These are phyloP conservation scores for Diplocarpon rosae DNA, from an alignment of 2,329 filamentous ascomycete species.

Conservation along the genomic window DNA sequence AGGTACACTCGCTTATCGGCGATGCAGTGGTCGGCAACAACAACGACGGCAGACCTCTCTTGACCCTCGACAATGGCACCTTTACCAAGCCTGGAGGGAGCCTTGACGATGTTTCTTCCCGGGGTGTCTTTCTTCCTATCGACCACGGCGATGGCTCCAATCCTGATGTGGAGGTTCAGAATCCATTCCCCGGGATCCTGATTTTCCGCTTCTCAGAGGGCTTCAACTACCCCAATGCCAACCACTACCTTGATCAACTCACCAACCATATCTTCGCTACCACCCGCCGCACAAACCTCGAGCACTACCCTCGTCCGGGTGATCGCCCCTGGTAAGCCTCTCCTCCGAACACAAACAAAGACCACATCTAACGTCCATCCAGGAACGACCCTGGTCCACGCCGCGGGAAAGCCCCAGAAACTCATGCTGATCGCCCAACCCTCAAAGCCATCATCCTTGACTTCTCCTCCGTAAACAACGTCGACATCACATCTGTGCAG, in stretches of 20 bases:
- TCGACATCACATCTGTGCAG: constrained; percentile 88
- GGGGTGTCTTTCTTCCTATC: constrained; percentile 80
- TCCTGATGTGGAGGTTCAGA: constrained; percentile 65
- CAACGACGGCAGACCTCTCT: constrained; percentile 37
- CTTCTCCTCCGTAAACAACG: constrained; percentile 86
- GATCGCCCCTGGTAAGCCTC: constrained; percentile 67
- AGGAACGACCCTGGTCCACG: constrained; percentile 72
- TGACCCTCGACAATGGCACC: constrained; percentile 42
- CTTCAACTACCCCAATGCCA: constrained; percentile 93
- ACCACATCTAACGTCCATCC: neutral
- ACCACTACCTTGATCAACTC: constrained; percentile 75
- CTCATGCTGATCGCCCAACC: constrained; percentile 47
- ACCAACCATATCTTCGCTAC: constrained; percentile 54
- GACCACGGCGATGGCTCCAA: constrained; percentile 86
- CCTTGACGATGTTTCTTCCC: constrained; percentile 37
- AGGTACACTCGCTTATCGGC: constrained; percentile 72
- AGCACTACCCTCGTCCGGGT: constrained; percentile 51
- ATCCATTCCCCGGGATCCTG: constrained; percentile 84
- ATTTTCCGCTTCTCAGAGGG: constrained; percentile 93
- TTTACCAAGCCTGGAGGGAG: constrained; percentile 22
- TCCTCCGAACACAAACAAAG: neutral
- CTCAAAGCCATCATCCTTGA: constrained; percentile 89
- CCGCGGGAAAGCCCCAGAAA: constrained; percentile 36
- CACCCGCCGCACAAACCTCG: constrained; percentile 66
- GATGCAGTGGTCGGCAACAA: constrained; percentile 62